Base-by-base conservation (phyloP, 768 basidiomycete genomes). In the Vararia minispora region DNA sequence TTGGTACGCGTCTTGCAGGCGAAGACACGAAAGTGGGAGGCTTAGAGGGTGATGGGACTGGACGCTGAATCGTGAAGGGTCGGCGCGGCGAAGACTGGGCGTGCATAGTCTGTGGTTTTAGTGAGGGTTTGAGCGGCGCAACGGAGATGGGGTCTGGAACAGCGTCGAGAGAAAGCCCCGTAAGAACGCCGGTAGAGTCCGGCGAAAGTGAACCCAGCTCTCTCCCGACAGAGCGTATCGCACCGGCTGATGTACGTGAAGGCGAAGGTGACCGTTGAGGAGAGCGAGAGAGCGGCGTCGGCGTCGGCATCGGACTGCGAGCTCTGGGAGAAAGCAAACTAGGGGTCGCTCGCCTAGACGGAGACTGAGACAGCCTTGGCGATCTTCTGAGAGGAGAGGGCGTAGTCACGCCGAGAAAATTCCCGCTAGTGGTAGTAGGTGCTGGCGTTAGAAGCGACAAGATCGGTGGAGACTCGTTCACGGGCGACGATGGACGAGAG, bases 141-240 rank as follows among this genome's bases (percentile, higher is more conserved):
- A 11, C 40, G 31, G 25, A 43, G 35, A 33, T 43, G 40, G 6
- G 39, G 13, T 16, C 13, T 4, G 31, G 25, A 24, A 6, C 12
- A 13, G 26, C 23, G 12, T 28, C 20, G 0, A 59, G 53, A 7
- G 65, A 43, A 23, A 69, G 47, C 39, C 59, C 60, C n/a, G 54
- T 53, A 23, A 72, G 61, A 27, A 68, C 46, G 37, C 52, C 54
- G 27, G 59, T 58, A 29, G 81, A 79, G 11, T 64, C 60, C 2
- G 79, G 77, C n/a, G 79, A 79, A 27, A 79, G 54, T 14, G 75
- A 75, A 12, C 68, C 64, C 20, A 76, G 54, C 52, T 69, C 68
- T 41, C 69, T 61, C 31, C 57, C n/a, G n/a, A n/a, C n/a, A n/a
- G n/a, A n/a, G n/a, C n/a, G n/a, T n/a, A n/a, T n/a, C n/a, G n/a